Percentiles rank a stretch among this genome's conserved stretches.
These are phyloP conservation scores for Aegilops tauschii DNA, from an alignment of 176 grass and related monocot species.

Conservation along the genomic window DNA sequence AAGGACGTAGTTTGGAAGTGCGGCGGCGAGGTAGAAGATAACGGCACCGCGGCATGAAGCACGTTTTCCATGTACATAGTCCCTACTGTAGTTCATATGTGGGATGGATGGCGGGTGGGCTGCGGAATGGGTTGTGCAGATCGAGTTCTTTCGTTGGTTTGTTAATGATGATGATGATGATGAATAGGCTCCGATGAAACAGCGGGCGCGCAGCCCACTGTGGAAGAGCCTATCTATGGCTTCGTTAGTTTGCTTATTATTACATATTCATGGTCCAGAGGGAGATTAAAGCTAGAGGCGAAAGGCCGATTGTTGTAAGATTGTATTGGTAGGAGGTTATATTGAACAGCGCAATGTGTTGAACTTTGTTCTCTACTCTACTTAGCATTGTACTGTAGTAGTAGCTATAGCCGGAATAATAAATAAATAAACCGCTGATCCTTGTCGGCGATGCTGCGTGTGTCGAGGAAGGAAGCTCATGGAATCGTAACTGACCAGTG, in stretches of 20 bases:
- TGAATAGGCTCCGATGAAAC: conserved; percentile 42
- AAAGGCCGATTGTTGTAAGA: not conserved
- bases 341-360: not conserved
- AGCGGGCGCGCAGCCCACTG: conserved; percentile 19
- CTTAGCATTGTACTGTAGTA: not conserved
- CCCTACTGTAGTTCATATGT: not conserved
- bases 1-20: conserved; percentile 97
- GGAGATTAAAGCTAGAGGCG: conserved; percentile 10
- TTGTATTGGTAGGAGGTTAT: not conserved
- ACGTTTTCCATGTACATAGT: conserved; percentile 34
- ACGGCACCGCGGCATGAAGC: conserved; percentile 27
- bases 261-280: conserved; percentile 2
- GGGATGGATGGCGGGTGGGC: not conserved
- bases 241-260: conserved; percentile 2
- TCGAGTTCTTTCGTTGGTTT: conserved; percentile 49
- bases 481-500: not conserved
- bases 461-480: not conserved
- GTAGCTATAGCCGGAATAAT: not conserved
- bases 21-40: conserved; percentile 58
- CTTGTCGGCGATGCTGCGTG: not conserved
- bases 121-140: conserved; percentile 22
- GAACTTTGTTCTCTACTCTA: not conserved
- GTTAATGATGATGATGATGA: conserved; percentile 28
- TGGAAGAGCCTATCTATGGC: conserved; percentile 38
- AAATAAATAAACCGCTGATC: not conserved